Evolutionary conservation across 192 early-diverging fungal species (phyloP).

Genomic region (Podila epicladia): DNA sequence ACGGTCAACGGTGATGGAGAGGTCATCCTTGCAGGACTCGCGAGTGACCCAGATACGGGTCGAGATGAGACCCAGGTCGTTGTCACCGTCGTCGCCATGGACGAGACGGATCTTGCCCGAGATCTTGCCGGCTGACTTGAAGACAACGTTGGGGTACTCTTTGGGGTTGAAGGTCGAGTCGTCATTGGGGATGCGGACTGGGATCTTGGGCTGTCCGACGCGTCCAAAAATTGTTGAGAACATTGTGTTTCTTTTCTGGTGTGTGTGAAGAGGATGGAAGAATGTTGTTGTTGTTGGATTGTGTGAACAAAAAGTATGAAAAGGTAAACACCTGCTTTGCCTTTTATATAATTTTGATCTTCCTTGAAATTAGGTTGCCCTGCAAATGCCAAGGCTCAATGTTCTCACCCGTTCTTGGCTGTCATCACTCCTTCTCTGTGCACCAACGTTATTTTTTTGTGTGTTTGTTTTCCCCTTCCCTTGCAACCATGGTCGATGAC

Average conservation of each 20-base stretch:
- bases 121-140: slow-evolving; percentile 19
- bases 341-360: no score
- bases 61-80: slow-evolving; percentile 28
- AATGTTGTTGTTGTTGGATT: neutral
- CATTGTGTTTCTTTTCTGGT: neutral
- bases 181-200: slow-evolving; percentile 39
- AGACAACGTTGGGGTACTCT: slow-evolving; percentile 41
- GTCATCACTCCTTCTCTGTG: no score
- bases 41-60: slow-evolving; percentile 28
- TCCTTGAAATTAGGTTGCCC: no score
- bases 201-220: slow-evolving; percentile 15
- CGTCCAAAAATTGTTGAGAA: slow-evolving; percentile 4
- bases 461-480: no score
- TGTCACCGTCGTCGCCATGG: slow-evolving; percentile 29
- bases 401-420: no score
- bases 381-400: no score
- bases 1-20: slow-evolving; percentile 10
- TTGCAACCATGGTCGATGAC: no score
- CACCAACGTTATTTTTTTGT: no score
- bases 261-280: no score
- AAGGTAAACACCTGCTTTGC: no score
- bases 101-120: slow-evolving; percentile 26
- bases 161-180: slow-evolving; percentile 45
- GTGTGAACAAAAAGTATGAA: neutral
- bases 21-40: slow-evolving; percentile 13